These are phyloP conservation scores for Hydnum rufescens DNA, from an alignment of 768 basidiomycete genomes.

Conservation along the genomic window DNA sequence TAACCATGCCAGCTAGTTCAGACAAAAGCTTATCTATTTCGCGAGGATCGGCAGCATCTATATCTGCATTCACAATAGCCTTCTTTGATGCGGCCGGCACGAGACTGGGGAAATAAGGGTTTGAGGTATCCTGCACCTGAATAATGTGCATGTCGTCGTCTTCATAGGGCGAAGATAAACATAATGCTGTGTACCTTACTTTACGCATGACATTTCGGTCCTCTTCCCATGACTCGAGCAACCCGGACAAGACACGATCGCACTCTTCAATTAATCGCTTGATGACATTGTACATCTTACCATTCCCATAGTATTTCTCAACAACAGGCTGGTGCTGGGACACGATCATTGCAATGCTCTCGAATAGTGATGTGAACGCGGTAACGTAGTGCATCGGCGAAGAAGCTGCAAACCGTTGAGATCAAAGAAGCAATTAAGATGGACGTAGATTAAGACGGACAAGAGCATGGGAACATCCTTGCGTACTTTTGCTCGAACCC, in stretches of 20 bases:
- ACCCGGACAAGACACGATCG: conserved; percentile 56
- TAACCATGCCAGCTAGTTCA: conserved; percentile 75
- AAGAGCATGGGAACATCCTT: not conserved
- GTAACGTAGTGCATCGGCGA: conserved; percentile 86
- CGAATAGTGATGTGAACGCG: conserved; percentile 76
- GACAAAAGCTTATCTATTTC: conserved; percentile 84
- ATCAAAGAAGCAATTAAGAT: no score
- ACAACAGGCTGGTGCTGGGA: conserved; percentile 96
- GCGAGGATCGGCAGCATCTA: conserved; percentile 53
- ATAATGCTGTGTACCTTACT: no score
- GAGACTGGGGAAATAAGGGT: conserved; percentile 6
- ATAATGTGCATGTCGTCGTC: not conserved
- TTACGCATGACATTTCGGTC: conserved; percentile 69
- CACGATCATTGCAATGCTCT: conserved; percentile 86
- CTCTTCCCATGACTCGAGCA: conserved; percentile 79
- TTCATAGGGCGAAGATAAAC: no score
- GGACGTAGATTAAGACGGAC: conserved; percentile 8
- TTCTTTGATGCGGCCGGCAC: conserved; percentile 3
- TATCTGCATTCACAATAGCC: conserved; percentile 11
- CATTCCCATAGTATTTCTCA: conserved; percentile 88
- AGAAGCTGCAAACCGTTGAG: conserved; percentile 47
- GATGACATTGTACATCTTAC: conserved; percentile 71
- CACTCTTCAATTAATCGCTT: conserved; percentile 62
- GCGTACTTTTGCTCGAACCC: conserved; percentile 61
- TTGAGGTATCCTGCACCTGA: conserved; percentile 9